Evolutionary conservation across 1,139 yeast genomes (phyloP).

Genomic region (Geotrichum aggregatum): DNA sequence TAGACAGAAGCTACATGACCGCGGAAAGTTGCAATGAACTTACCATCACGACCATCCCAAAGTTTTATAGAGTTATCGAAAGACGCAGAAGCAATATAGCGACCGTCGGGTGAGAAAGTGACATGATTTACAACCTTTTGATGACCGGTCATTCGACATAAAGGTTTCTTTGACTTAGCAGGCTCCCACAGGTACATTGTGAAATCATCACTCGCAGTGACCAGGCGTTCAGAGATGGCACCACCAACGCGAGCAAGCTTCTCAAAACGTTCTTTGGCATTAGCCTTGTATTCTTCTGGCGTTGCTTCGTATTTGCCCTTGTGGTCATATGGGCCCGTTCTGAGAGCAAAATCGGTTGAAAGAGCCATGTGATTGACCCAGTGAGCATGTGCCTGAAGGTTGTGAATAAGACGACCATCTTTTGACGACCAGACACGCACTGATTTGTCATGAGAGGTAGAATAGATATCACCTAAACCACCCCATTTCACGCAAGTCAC

Average conservation of each 20-base stretch:
- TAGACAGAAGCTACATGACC: constrained; percentile 98
- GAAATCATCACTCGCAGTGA: constrained; percentile 94
- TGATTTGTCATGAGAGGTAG: constrained; percentile 93
- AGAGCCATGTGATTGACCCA: constrained; percentile 95
- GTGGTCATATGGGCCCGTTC: constrained; percentile 79
- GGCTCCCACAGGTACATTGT: constrained; percentile 99
- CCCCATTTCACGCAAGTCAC: constrained; percentile 97
- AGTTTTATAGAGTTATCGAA: constrained; percentile 91
- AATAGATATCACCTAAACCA: constrained; percentile 77
- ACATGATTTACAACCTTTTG: constrained; percentile 96
- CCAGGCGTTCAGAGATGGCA: constrained; percentile 68
- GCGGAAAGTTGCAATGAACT: constrained; percentile 80
- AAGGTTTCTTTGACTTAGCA: constrained; percentile 68
- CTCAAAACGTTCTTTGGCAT: constrained; percentile 64
- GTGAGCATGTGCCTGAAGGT: constrained; percentile 86
- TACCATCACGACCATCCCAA: constrained; percentile 95
- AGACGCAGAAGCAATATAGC: constrained; percentile 85
- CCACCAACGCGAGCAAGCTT: constrained; percentile 76
- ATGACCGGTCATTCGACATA: constrained; percentile 94
- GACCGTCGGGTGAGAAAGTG: constrained; percentile 92
- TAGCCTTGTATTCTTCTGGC: constrained; percentile 54
- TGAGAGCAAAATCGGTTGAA: constrained; percentile 81
- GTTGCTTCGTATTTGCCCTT: constrained; percentile 42
- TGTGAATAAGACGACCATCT: constrained; percentile 72
- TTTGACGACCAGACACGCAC: constrained; percentile 88